A percentile compares a stretch with the other conserved stretches of the same genome.
phyloP scores from a whole-genome alignment of 2,329 filamentous ascomycete genomes.

The Phyllosticta paracitricarpa region DNA sequence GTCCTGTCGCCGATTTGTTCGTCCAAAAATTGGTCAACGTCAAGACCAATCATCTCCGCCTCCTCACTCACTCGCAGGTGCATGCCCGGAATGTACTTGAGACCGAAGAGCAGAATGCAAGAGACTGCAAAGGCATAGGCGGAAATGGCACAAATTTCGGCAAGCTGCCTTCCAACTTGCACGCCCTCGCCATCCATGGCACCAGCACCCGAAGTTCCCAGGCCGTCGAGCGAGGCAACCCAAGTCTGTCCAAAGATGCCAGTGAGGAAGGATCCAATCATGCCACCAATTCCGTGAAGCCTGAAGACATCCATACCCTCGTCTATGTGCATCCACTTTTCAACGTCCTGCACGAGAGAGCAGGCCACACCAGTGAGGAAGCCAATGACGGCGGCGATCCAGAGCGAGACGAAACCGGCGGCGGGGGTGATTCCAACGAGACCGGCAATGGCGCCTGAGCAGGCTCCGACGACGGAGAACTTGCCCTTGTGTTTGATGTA shows the following conservation, averaged over 20 bases:
- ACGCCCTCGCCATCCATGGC: constrained; percentile 46
- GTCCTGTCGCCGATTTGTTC: constrained; percentile 47
- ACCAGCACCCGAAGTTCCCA: constrained; percentile 36
- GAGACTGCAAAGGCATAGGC: constrained; percentile 44
- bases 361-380: constrained; percentile 46
- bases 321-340: constrained; percentile 46
- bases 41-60: constrained; percentile 45
- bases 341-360: constrained; percentile 40
- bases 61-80: constrained; percentile 46
- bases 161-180: constrained; percentile 47
- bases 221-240: constrained; percentile 42
- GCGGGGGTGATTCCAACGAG: constrained; percentile 52
- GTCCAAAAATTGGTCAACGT: constrained; percentile 46
- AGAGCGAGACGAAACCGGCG: constrained; percentile 43
- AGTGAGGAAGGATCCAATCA: constrained; percentile 44
- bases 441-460: constrained; percentile 48
- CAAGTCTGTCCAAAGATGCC: constrained; percentile 45
- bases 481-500: constrained; percentile 42
- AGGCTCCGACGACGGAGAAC: constrained; percentile 47
- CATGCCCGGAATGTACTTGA: constrained; percentile 47
- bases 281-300: constrained; percentile 48
- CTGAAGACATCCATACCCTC: constrained; percentile 53
- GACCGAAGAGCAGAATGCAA: constrained; percentile 40
- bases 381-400: constrained; percentile 46
- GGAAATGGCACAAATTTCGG: constrained; percentile 45